These are phyloP conservation scores for Solanum peruvianum DNA, from an alignment of 257 asterid genomes.

Conservation along the genomic window DNA sequence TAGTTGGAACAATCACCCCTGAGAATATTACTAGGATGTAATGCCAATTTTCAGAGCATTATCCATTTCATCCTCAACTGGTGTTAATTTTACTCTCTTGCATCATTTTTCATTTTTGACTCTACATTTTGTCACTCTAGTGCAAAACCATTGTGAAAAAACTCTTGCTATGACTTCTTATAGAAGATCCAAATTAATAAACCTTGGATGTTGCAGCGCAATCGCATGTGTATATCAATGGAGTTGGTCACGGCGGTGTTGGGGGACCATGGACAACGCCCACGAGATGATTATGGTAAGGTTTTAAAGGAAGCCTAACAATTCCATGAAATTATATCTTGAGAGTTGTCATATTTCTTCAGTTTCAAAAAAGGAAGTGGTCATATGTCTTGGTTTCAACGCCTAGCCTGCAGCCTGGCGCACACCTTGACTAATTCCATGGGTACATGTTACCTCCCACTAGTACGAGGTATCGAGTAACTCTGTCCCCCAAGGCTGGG, in stretches of 20 bases:
- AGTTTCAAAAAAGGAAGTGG: not conserved
- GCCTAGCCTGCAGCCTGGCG: not conserved
- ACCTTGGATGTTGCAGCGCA: constrained; percentile 27
- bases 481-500: not conserved
- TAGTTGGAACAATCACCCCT: not conserved
- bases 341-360: not conserved
- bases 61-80: not conserved
- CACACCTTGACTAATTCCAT: not conserved
- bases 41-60: not conserved
- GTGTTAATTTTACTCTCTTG: not conserved
- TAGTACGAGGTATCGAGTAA: not conserved
- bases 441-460: not conserved
- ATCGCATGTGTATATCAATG: constrained; percentile 85
- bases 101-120: not conserved
- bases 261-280: constrained; percentile 99
- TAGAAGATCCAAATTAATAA: not conserved
- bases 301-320: not conserved
- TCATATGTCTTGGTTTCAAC: not conserved
- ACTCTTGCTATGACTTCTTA: not conserved
- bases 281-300: constrained; percentile 92
- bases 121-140: not conserved
- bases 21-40: not conserved
- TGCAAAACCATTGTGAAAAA: not conserved
- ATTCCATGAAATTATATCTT: not conserved
- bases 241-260: constrained; percentile 97